Base-by-base conservation (phyloP, 148 eudicot species). In the Rhododendron ovatum region DNA sequence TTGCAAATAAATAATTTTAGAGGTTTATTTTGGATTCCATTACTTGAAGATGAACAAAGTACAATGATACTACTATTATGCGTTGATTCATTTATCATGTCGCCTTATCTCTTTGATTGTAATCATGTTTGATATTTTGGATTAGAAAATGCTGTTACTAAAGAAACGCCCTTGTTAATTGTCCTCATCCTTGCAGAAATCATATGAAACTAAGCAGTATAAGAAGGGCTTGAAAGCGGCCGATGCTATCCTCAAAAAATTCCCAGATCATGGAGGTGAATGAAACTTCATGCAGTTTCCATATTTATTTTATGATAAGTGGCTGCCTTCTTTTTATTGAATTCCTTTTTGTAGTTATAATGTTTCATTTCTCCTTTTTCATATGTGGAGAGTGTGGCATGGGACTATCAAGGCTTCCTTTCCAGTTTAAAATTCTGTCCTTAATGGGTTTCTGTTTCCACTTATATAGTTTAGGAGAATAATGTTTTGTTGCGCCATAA, bases 221-320 rank as follows among this genome's bases (percentile, higher is more conserved):
- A 97, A 97, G 89, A 97, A 97, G 91, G 99, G 99, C 59, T 87
- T 97, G 90, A 97, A 95, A 92, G 98, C 99, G 15, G 99, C 99
- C 5, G 99, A 97, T 91, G 83, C 96, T 51, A 97, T 97, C 82
- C 90, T 97, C 82, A 97, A 95, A 90, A 97, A 95, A 92, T 97
- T 93, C 90, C 98, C 99, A 4, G 91, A 93, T 84, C 99, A 97
- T 93, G 99, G 99, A 93, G 99, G 99, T 97, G 87, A 86, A 93
- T 85, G 7, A 78, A 50, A 82, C 24, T 84, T 43, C 43, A 45
- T 85, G 82, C 73, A 81, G 51, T 81, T 4, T 15, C 35, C 74
- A 39, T 26, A 43, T 78, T 8, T 59, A 18, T 57, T 37, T 30
- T 30, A 33, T 17, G 35, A 59, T 17, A 39, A 69, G 73, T 37